These are phyloP conservation scores for Leccinellum luteum DNA, from an alignment of 768 basidiomycete genomes.

Conservation along the genomic window DNA sequence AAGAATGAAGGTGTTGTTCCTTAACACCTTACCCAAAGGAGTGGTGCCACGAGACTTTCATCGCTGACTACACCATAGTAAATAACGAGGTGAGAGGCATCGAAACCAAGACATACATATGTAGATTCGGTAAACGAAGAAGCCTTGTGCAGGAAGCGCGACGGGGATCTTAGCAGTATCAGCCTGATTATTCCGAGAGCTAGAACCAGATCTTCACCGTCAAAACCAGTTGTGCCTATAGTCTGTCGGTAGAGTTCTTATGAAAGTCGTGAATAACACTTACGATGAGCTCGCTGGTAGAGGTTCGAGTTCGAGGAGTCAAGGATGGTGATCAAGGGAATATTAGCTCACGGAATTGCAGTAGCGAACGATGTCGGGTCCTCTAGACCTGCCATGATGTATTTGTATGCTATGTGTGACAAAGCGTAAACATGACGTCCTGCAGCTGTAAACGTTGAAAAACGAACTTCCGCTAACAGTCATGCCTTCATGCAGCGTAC, in stretches of 20 bases:
- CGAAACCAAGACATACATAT: not conserved
- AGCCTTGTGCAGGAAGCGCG: conserved; percentile 3
- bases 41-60: not conserved
- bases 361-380: not conserved
- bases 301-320: not conserved
- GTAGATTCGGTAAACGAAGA: conserved; percentile 9
- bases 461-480: conserved; percentile 6
- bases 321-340: not conserved
- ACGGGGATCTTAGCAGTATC: not conserved
- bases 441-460: not conserved
- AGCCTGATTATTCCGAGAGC: not conserved
- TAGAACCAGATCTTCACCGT: not conserved
- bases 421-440: not conserved
- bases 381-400: not conserved
- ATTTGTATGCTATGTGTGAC: conserved; percentile 1
- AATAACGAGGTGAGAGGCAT: not conserved
- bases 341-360: not conserved
- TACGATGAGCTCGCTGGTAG: conserved; percentile 5
- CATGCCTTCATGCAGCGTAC: conserved; percentile 7
- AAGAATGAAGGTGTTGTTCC: not conserved
- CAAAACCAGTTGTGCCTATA: conserved; percentile 2
- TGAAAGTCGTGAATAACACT: not conserved
- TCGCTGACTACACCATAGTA: not conserved
- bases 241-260: not conserved
- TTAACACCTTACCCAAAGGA: conserved; percentile 1